These are phyloP conservation scores for Acer campestre DNA, from an alignment of 345 rosid genomes.

Conservation along the genomic window DNA sequence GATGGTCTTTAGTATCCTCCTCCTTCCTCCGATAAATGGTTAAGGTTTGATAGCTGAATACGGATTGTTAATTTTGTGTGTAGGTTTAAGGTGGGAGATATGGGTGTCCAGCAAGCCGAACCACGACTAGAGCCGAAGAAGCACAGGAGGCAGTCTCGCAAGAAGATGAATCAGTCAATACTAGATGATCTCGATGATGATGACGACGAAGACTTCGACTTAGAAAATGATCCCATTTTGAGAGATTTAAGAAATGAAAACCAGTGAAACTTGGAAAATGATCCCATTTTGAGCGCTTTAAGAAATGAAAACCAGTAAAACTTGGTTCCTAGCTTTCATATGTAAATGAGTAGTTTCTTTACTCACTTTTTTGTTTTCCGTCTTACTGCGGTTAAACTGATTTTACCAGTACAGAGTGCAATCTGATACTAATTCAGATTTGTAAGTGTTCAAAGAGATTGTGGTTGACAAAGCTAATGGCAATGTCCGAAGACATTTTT, in stretches of 20 bases:
- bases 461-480: background rate
- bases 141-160: constrained; percentile 82
- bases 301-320: constrained; percentile 45
- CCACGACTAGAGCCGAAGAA: constrained; percentile 79
- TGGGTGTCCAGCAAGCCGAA: constrained; percentile 85
- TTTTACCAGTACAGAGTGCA: background rate
- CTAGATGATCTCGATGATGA: constrained; percentile 62
- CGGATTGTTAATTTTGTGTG: background rate
- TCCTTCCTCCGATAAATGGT: background rate
- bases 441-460: background rate
- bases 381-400: background rate
- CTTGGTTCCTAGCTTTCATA: background rate
- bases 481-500: background rate
- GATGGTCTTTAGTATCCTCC: background rate
- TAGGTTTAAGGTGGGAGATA: constrained; percentile 78
- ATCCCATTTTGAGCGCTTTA: constrained; percentile 56
- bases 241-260: constrained; percentile 56
- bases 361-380: background rate
- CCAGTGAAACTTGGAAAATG: constrained; percentile 33
- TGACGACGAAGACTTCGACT: constrained; percentile 32
- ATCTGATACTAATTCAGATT: background rate
- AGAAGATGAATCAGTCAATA: constrained; percentile 69
- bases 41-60: background rate
- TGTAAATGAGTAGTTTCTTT: constrained; percentile 23
- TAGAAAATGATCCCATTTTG: constrained; percentile 61